phyloP scores from a whole-genome alignment of 805 yeast species.

The Hanseniaspora nectarophila region DNA sequence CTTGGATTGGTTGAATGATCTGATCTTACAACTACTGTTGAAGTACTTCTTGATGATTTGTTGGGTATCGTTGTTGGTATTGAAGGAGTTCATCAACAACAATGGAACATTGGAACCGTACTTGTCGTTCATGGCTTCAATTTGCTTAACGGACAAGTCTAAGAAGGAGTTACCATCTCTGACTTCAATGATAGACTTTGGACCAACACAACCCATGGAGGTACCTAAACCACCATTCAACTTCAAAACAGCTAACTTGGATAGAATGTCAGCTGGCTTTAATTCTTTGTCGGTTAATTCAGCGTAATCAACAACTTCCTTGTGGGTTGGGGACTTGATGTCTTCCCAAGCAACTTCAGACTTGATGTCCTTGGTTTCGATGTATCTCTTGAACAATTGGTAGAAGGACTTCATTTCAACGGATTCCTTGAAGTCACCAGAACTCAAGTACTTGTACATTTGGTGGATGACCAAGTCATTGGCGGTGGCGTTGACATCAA shows the following conservation, averaged over 20 bases:
- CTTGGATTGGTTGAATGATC: constrained; percentile 94
- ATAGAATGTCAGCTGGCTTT: constrained; percentile 34
- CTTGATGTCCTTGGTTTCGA: constrained; percentile 78
- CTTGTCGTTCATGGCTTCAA: constrained; percentile 82
- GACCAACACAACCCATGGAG: constrained; percentile 99
- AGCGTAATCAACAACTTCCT: constrained; percentile 76
- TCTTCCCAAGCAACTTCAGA: constrained; percentile 78
- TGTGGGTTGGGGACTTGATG: constrained; percentile 78
- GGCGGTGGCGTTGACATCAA: constrained; percentile 12
- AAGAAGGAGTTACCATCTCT: constrained; percentile 96
- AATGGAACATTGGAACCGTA: constrained; percentile 90
- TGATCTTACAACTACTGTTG: constrained; percentile 88
- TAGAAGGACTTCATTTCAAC: constrained; percentile 90
- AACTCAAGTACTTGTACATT: constrained; percentile 20
- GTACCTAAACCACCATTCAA: constrained; percentile 98
- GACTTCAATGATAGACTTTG: constrained; percentile 94
- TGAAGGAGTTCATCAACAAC: constrained; percentile 95
- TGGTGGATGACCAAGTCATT: constrained; percentile 13
- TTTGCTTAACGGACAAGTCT: constrained; percentile 92
- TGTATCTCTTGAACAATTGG: constrained; percentile 81
- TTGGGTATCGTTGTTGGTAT: constrained; percentile 91
- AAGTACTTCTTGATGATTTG: constrained; percentile 91
- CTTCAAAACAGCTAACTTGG: constrained; percentile 87
- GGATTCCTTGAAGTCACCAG: constrained; percentile 47
- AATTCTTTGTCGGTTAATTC: constrained; percentile 29